Percentiles rank a stretch among this genome's conserved stretches.
These are phyloP conservation scores for Penicillium desertorum DNA, from an alignment of 495 filamentous ascomycete species.

Conservation along the genomic window DNA sequence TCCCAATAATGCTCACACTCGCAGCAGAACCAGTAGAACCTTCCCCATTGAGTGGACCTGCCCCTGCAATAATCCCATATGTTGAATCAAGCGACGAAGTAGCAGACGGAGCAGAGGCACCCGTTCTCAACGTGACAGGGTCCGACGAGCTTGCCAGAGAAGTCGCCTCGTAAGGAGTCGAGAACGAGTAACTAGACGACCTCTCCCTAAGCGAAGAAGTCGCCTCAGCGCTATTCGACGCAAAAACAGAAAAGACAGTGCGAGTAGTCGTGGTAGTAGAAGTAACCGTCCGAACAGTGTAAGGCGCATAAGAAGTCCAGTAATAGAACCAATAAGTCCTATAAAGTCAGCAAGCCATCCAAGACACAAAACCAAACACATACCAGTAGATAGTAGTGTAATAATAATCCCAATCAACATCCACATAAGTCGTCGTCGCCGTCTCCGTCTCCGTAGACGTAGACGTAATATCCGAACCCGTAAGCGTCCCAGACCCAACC, in stretches of 20 bases:
- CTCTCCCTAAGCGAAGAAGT: constrained; percentile 5
- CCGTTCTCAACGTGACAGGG: constrained; percentile 13
- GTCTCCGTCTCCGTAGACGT: background rate
- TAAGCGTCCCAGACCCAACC: background rate
- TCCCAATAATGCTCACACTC: background rate
- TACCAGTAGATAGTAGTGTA: constrained; percentile 28
- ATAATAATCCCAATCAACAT: constrained; percentile 18
- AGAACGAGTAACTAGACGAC: constrained; percentile 6
- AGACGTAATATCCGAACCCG: background rate
- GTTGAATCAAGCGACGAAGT: background rate
- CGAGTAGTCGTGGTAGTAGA: constrained; percentile 21
- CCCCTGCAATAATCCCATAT: background rate
- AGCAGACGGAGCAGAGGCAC: background rate
- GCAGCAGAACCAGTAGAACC: background rate
- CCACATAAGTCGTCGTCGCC: constrained; percentile 7
- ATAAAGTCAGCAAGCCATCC: background rate
- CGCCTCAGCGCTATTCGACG: constrained; percentile 16
- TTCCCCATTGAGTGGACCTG: background rate
- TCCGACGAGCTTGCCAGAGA: constrained; percentile 18
- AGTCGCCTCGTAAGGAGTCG: constrained; percentile 20
- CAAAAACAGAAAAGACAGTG: constrained; percentile 22
- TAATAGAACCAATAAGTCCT: constrained; percentile 29
- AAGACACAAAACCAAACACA: background rate
- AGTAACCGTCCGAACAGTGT: constrained; percentile 22
- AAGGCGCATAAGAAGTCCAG: constrained; percentile 26